Evolutionary conservation across 495 filamentous ascomycete species (phyloP), one percentile per base, ranked within the genome.

Genomic region (Diplogelasinospora grovesii): DNA sequence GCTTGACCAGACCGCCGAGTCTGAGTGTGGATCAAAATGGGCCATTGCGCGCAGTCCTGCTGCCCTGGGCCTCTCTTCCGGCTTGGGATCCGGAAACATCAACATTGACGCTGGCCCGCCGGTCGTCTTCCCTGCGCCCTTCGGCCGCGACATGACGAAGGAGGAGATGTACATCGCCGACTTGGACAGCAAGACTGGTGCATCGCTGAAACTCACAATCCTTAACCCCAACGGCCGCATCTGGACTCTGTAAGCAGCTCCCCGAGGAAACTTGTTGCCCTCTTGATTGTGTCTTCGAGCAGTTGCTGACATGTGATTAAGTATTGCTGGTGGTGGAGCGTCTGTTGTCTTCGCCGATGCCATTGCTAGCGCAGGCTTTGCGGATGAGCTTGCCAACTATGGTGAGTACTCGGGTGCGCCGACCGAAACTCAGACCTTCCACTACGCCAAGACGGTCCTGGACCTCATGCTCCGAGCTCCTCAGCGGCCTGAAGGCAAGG

Each of bases 351-450:
- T 97, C 64, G 93, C 92, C 50, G 92, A 98, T 64, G 92, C 92
- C 68, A 98, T 98, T 67, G 93, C 92, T 55, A 93, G 86, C 36
- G 81, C 88, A 59, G 92, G 92, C 51, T 99, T 93, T 64, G 85
- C 94, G 37, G 81, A 83, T 49, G 89, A 99, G 70, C 77, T 99
- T 20, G 93, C 93, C 64, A 99, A 99, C 79, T 99, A 99, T 64
- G 92, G 92, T 66, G 92, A 99, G 72, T 99, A 99, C 81, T 96
- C 89, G 39, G 92, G 92, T 69, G 92, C 92, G 28, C 92, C 92
- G 43, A 96, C 86, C 46, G 92, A 97, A 80, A 89, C 86, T 13
- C 92, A 99, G 69, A 97, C 92, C 41, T 97, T 83, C 77, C 87
- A 96, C 77, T 98, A 98, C 69, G 89, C 92, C 46, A 81, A 83